A percentile compares a stretch with the other conserved stretches of the same genome.
Evolutionary conservation across 306 rosid genomes (phyloP).

Genomic region (Adenanthera pavonina): DNA sequence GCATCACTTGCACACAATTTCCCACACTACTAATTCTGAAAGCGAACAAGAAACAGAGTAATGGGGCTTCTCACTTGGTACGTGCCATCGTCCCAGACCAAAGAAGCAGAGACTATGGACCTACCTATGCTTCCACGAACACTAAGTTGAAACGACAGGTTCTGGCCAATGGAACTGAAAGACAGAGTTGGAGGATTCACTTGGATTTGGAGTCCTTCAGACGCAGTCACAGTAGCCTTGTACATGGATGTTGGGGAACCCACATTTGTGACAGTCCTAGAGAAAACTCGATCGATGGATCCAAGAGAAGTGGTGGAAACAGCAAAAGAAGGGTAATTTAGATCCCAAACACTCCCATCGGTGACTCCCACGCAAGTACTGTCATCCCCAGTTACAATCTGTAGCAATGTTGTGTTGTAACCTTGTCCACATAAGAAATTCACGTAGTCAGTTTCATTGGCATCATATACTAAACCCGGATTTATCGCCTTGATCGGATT

Average conservation of each 20-base stretch:
- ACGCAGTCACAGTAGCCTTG: slow-evolving; percentile 4
- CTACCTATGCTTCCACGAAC: slow-evolving; percentile 5
- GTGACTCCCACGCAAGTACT: not conserved
- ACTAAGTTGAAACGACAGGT: slow-evolving; percentile 1
- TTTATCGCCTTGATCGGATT: slow-evolving; percentile 40
- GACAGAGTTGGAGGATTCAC: slow-evolving; percentile 17
- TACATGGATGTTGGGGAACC: not conserved
- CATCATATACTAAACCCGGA: slow-evolving; percentile 54
- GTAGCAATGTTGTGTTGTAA: slow-evolving; percentile 26
- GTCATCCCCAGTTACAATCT: not conserved
- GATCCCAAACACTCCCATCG: not conserved
- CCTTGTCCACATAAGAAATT: slow-evolving; percentile 53
- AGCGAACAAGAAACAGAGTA: not conserved
- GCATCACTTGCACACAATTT: too few species aligned
- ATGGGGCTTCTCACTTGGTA: slow-evolving; percentile 33
- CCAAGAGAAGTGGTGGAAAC: not conserved
- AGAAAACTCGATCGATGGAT: not conserved
- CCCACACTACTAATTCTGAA: too few species aligned
- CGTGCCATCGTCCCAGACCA: slow-evolving; percentile 13
- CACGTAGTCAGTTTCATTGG: slow-evolving; percentile 41
- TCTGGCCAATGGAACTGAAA: slow-evolving; percentile 22
- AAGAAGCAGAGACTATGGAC: not conserved
- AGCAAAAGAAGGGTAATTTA: not conserved
- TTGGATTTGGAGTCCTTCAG: not conserved
- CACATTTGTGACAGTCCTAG: slow-evolving; percentile 3